These are phyloP conservation scores for Starmerella kuoi DNA, from an alignment of 805 yeast species.

Conservation along the genomic window DNA sequence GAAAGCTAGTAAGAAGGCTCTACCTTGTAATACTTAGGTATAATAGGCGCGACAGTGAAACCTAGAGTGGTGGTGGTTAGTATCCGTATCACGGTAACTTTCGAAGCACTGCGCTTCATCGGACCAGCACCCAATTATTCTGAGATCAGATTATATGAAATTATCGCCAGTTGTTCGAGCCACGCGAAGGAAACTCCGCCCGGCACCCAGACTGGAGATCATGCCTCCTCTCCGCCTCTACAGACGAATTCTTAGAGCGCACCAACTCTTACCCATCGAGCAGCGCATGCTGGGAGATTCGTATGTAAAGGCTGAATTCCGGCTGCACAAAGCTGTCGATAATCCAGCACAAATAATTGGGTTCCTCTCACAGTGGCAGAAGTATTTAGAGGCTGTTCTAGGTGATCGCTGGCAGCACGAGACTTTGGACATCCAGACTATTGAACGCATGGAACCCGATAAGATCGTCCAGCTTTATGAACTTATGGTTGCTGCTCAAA, in stretches of 20 bases:
- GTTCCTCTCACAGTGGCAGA: slow-evolving; percentile 86
- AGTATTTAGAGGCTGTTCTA: slow-evolving; percentile 30
- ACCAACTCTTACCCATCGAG: slow-evolving; percentile 46
- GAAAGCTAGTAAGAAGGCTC: too few relatives aligned
- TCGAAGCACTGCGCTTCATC: too few relatives aligned
- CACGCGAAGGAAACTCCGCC: slow-evolving; percentile 19
- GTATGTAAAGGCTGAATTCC: slow-evolving; percentile 82
- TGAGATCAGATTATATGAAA: too few relatives aligned
- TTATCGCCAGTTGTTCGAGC: slow-evolving; percentile 10
- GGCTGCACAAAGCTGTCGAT: slow-evolving; percentile 65
- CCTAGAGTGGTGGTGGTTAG: too few relatives aligned
- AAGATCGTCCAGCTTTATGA: slow-evolving; percentile 62
- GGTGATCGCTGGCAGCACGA: slow-evolving; percentile 54
- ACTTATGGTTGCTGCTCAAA: slow-evolving; percentile 35
- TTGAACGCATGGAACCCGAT: slow-evolving; percentile 80
- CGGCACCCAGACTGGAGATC: slow-evolving; percentile 29
- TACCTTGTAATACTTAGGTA: too few relatives aligned
- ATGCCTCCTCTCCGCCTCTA: slow-evolving; percentile 75
- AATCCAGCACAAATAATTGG: slow-evolving; percentile 93
- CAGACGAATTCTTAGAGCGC: slow-evolving; percentile 73
- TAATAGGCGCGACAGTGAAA: too few relatives aligned
- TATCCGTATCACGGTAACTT: too few relatives aligned
- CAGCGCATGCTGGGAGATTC: slow-evolving; percentile 73
- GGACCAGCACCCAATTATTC: too few relatives aligned
- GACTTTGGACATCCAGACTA: slow-evolving; percentile 46